These are phyloP conservation scores for Wallacemonas sp. DNA, from an alignment of 208 protist species.

Conservation along the genomic window DNA sequence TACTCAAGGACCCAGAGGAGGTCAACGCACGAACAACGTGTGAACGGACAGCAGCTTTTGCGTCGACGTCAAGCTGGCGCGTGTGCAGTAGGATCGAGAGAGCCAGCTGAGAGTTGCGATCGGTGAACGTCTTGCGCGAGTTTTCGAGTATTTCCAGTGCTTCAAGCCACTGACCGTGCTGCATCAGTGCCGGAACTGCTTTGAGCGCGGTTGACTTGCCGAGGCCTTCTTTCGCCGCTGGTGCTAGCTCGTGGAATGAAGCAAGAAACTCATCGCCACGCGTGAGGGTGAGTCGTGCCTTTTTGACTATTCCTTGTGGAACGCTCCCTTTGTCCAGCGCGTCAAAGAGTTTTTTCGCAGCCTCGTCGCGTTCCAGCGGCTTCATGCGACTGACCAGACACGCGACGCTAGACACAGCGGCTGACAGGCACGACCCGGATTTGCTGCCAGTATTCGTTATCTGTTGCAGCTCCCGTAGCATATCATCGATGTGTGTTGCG, in stretches of 20 bases:
- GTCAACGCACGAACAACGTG: constrained; percentile 26
- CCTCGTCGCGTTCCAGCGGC: constrained; percentile 8
- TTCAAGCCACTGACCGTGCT: constrained; percentile 4
- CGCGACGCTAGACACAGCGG: constrained; percentile 15
- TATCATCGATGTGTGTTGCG: not conserved
- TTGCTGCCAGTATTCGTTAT: not conserved
- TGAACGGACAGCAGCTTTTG: constrained; percentile 13
- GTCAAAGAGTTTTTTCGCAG: constrained; percentile 15
- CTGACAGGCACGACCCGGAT: constrained; percentile 11
- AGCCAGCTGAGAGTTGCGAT: constrained; percentile 15
- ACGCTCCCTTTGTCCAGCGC: constrained; percentile 20
- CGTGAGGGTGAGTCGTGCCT: constrained; percentile 20
- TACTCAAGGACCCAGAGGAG: constrained; percentile 20
- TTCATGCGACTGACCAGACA: constrained; percentile 12
- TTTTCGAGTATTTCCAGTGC: constrained; percentile 1
- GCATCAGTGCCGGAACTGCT: constrained; percentile 2
- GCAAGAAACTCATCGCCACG: constrained; percentile 24
- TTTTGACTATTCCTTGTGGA: constrained; percentile 17
- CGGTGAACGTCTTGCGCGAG: not conserved
- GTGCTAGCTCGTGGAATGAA: not conserved
- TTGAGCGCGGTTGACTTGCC: constrained; percentile 5
- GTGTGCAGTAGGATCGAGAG: constrained; percentile 14
- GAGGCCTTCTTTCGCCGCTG: constrained; percentile 28
- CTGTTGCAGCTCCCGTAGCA: constrained; percentile 1
- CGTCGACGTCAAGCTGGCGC: constrained; percentile 13